Evolutionary conservation across 805 yeast species (phyloP), one percentile per base, ranked within the genome.

Genomic region (Saccharomyces paradoxus): DNA sequence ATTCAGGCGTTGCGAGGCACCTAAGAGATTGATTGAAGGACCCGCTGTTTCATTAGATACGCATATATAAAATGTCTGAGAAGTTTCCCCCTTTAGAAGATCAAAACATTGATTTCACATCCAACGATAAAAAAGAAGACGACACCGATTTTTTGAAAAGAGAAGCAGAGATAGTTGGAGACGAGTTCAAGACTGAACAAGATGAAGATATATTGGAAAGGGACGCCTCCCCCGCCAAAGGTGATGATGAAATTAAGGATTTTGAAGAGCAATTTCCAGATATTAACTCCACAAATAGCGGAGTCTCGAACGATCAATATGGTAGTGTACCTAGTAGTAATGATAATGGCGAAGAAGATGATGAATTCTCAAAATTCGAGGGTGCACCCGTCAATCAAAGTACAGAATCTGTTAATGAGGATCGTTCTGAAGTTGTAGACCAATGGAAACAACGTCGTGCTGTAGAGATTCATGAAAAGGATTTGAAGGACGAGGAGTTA

Each of bases 381-480:
- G 58, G 56, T 63, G 59, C 63, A 48, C 24, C 61, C 58, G 56
- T 66, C 55, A 12, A 50, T 22, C 55, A 51, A 62, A 41, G 67
- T 64, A 51, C 60, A 9, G 28, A 51, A 12, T 27, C 68, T 4
- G 60, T 56, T 24, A 17, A 37, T 17, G 44, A 37, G 44, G 63
- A 61, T 56, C 58, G 67, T 47, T 56, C 68, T 21, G 55, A 77
- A 61, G 83, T 84, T 30, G 69, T 83, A 51, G 70, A 75, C 62
- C 88, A 85, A 67, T 92, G 99, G 99, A 83, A 81, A 67, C 84
- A 82, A 63, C 84, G 89, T 63, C 81, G 89, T 64, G 86, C 82
- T 50, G 76, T 86, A 55, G 96, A 90, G 69, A 84, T 92, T 57
- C 75, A 79, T 53, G 82, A 87, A 65, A 81, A 96, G 66, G 98